Conservation (phyloP, 2,329 filamentous ascomycete species). For the Phaeosphaeria sp. region DNA sequence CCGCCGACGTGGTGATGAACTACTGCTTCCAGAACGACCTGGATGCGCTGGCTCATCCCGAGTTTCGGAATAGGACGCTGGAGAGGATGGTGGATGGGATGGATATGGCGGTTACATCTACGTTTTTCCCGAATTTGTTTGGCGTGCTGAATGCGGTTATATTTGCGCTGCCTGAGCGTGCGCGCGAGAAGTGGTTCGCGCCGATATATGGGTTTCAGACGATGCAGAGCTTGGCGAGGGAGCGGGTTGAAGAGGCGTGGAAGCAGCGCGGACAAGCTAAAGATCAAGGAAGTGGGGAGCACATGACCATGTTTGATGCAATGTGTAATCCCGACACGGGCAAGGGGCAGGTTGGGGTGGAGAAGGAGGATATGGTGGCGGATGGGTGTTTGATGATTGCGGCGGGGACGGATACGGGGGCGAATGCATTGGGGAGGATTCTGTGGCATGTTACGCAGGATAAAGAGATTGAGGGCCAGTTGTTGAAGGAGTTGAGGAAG, state of each 20-base stretch:
- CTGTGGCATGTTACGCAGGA: conserved; percentile 20
- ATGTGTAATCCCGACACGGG: conserved; percentile 4
- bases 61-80: conserved; percentile 10
- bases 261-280: neutral
- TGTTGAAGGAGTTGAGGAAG: neutral
- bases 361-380: conserved; percentile 17
- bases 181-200: conserved; percentile 10
- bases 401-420: conserved; percentile 22
- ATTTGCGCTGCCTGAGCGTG: conserved; percentile 7
- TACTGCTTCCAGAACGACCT: conserved; percentile 21
- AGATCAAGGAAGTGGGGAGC: conserved; percentile 12
- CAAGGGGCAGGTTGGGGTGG: conserved; percentile 14
- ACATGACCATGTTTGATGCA: neutral
- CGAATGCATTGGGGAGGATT: conserved; percentile 13
- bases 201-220: conserved; percentile 14
- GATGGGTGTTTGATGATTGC: conserved; percentile 23
- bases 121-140: conserved; percentile 15
- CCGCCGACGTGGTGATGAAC: conserved; percentile 20
- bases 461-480: conserved; percentile 4
- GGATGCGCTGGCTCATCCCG: conserved; percentile 5
- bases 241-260: conserved; percentile 12
- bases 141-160: conserved; percentile 9
- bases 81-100: conserved; percentile 9
- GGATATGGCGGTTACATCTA: conserved; percentile 9
- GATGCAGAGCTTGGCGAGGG: conserved; percentile 12